Evolutionary conservation across 352 stramenopile genomes (phyloP).

Genomic region (Phytophthora syringae): DNA sequence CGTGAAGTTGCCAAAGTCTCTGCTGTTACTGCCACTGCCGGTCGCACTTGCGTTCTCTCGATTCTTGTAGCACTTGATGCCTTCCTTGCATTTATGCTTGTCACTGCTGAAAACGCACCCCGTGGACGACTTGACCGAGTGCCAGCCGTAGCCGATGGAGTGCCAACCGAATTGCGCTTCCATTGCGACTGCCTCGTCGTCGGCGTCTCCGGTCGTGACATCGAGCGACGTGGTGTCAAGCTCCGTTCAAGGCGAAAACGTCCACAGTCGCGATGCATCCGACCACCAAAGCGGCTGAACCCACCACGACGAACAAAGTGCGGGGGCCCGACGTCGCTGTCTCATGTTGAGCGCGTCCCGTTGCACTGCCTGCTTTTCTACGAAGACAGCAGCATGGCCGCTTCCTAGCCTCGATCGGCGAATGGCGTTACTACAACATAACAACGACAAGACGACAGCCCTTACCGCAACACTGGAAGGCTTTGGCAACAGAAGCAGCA

Average conservation of each 20-base stretch:
- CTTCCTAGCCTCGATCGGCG: slow-evolving; percentile 22
- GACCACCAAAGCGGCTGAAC: slow-evolving; percentile 18
- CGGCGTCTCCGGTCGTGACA: slow-evolving; percentile 2
- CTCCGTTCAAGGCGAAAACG: slow-evolving; percentile 16
- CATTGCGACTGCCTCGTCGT: slow-evolving; percentile 17
- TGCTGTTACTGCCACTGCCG: slow-evolving; percentile 14
- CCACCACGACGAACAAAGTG: slow-evolving; percentile 16
- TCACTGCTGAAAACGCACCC: slow-evolving; percentile 37
- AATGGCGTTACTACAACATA: no score
- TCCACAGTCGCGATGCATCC: slow-evolving; percentile 27
- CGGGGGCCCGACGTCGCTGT: slow-evolving; percentile 21
- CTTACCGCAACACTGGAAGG: no score
- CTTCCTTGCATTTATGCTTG: slow-evolving; percentile 28
- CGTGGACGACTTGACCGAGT: slow-evolving; percentile 26
- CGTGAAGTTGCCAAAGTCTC: slow-evolving; percentile 20
- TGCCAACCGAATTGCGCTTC: slow-evolving; percentile 34
- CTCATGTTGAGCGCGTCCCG: slow-evolving; percentile 12
- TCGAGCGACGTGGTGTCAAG: slow-evolving; percentile 13
- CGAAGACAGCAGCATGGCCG: slow-evolving; percentile 26
- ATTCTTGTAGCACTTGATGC: slow-evolving; percentile 24
- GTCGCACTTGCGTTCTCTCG: neutral
- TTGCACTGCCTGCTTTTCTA: slow-evolving; percentile 25
- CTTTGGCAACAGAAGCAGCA: no score
- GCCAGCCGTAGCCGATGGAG: slow-evolving; percentile 31
- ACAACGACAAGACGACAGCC: no score